phyloP scores from a whole-genome alignment of 2,329 filamentous ascomycete genomes.

The Bipolaris victoriae region DNA sequence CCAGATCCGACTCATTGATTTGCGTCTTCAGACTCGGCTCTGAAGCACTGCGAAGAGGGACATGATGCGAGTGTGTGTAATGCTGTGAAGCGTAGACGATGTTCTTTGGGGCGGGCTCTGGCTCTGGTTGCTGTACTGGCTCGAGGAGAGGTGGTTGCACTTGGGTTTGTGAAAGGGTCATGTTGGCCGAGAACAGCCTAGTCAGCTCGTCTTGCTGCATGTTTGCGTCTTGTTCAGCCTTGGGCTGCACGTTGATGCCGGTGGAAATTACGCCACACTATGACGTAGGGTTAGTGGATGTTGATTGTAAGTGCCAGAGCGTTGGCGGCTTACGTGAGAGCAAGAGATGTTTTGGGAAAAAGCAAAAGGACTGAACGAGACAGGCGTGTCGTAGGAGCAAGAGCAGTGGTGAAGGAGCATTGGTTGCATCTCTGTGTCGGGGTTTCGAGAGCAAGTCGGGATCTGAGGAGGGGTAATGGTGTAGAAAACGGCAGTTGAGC shows the following conservation, averaged over 20 bases:
- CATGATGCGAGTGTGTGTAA: constrained; percentile 80
- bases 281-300: constrained; percentile 45
- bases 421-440: constrained; percentile 38
- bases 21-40: constrained; percentile 42
- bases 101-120: constrained; percentile 46
- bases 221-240: constrained; percentile 41
- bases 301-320: constrained; percentile 5
- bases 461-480: constrained; percentile 11
- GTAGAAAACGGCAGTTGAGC: constrained; percentile 1
- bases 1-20: constrained; percentile 51
- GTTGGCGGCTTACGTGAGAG: constrained; percentile 53
- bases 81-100: constrained; percentile 81
- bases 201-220: constrained; percentile 81
- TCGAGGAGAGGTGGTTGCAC: constrained; percentile 51
- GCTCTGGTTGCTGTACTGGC: constrained; percentile 18
- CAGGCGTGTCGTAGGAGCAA: constrained; percentile 49
- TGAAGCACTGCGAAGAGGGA: constrained; percentile 49
- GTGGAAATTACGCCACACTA: constrained; percentile 53
- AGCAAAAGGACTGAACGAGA: constrained; percentile 51
- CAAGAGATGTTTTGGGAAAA: constrained; percentile 55
- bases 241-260: constrained; percentile 52
- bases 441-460: constrained; percentile 23
- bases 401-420: constrained; percentile 49
- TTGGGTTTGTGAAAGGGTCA: constrained; percentile 62
- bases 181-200: constrained; percentile 76